Evolutionary conservation across 2,329 filamentous ascomycete species (phyloP).

Genomic region (Peltaster fructicola): DNA sequence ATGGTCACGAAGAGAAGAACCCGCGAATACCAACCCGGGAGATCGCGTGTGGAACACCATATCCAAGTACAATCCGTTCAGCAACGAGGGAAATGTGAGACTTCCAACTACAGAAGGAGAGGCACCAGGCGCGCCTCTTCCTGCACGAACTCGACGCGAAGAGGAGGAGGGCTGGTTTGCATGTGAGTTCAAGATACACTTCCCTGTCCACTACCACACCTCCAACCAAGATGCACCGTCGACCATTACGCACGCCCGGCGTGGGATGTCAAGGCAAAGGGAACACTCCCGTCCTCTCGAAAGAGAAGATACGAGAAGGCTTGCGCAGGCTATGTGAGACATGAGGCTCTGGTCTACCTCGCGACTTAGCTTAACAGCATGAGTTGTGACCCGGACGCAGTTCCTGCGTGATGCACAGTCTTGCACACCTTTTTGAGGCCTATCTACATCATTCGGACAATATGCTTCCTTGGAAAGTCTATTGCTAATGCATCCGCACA

Average conservation of each 20-base stretch:
- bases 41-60: constrained; percentile 47
- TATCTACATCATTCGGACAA: background rate
- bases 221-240: too few relatives aligned
- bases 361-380: constrained; percentile 7
- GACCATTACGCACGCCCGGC: too few relatives aligned
- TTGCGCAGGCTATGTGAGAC: too few relatives aligned
- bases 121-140: constrained; percentile 60
- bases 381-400: constrained; percentile 9
- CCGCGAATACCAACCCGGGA: constrained; percentile 52
- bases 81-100: constrained; percentile 69
- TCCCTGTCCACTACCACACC: constrained; percentile 2
- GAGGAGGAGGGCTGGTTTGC: constrained; percentile 94
- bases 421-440: constrained; percentile 1
- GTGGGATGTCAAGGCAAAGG: too few relatives aligned
- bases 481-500: constrained; percentile 28
- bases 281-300: too few relatives aligned
- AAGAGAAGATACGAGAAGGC: too few relatives aligned
- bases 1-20: constrained; percentile 72
- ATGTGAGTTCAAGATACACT: constrained; percentile 45
- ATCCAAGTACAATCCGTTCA: constrained; percentile 75
- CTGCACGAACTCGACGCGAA: constrained; percentile 66
- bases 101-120: constrained; percentile 72
- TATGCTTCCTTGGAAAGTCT: too few relatives aligned
- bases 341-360: too few relatives aligned
- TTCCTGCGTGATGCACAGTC: constrained; percentile 13